Conservation (phyloP, 768 basidiomycete species). For the Rhizopogon vesiculosus region DNA sequence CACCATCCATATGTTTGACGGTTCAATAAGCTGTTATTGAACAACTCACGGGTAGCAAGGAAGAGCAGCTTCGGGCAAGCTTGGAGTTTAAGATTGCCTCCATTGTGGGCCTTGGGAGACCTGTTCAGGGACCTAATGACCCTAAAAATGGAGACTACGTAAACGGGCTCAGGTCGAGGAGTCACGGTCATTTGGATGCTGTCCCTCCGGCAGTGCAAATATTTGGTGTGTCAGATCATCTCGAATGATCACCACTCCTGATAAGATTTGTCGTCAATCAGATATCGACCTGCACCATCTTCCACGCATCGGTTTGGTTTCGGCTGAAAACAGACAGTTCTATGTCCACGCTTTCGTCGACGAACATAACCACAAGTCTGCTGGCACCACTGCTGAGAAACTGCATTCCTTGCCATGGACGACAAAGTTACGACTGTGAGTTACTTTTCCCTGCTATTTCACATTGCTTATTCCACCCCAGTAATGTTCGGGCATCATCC, state of each 20-base stretch:
- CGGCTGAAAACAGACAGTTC: conserved; percentile 1
- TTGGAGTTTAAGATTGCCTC: not conserved
- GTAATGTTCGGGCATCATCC: conserved; percentile 2
- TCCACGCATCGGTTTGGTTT: not conserved
- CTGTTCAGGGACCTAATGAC: no score
- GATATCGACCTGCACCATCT: conserved; percentile 1
- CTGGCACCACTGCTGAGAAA: not conserved
- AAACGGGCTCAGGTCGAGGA: no score
- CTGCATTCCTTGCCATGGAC: conserved; percentile 1
- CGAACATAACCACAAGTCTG: not conserved
- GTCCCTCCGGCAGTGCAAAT: not conserved
- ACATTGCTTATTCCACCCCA: not conserved
- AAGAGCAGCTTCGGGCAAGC: not conserved
- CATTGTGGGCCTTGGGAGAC: no score
- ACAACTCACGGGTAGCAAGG: not conserved
- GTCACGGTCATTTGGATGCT: not conserved
- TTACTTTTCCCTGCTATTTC: not conserved
- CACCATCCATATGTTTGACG: not conserved
- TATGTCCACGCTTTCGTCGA: conserved; percentile 3
- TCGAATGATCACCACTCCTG: not conserved
- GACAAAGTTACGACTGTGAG: conserved; percentile 2
- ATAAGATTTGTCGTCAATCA: not conserved
- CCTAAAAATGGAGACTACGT: no score
- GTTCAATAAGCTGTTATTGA: not conserved
- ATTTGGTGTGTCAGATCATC: not conserved